Base-by-base conservation (phyloP, 2,329 filamentous ascomycete species). In the Berkeleyomyces basicola region DNA sequence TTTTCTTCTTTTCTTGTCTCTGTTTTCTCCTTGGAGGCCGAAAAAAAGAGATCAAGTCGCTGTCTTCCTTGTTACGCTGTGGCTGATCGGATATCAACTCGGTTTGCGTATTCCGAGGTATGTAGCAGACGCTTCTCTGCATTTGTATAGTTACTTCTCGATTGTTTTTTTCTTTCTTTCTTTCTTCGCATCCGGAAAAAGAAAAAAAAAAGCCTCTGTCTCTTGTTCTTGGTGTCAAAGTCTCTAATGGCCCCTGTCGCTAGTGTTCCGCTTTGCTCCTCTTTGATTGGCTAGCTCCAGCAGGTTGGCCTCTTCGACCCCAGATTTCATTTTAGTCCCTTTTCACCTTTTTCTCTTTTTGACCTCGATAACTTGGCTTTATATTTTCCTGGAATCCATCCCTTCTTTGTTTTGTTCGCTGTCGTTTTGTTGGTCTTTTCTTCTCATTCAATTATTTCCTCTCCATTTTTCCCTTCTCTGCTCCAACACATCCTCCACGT, bases 281-380 rank as follows among this genome's bases (percentile, higher is more conserved):
- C 16, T 16, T 7, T 58, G 55, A 40, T 58, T 40, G 37, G 39
- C 55, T 58, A 42, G 37, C n/a, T 31, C 16, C 9, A 33, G n/a
- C 11, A 46, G 42, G 31, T 39, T 46, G 40, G 23, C 36, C 47
- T 53, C 39, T 37, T 51, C 58, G 55, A 64, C 62, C 62, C 62
- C 58, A 51, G 62, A 64, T 64, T 64, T 64, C 51, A 65, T 43
- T 65, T 61, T 59, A 43, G 23, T 58, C 46, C 42, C 36, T 57
- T 43, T 62, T 62, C 42, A 7, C 47, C 51, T 47, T 47, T 43
- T 60, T 55, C 37, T 63, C 9, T 60, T 60, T 62, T 33, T 39
- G 33, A 9, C 31, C 36, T 42, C 14, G 11, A 46, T 62, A 31
- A 14, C 31, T 59, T 23, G 31, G 11, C 55, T 61, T 46, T 55